These are phyloP conservation scores for Gossypium australe DNA, from an alignment of 345 rosid species.

Conservation along the genomic window DNA sequence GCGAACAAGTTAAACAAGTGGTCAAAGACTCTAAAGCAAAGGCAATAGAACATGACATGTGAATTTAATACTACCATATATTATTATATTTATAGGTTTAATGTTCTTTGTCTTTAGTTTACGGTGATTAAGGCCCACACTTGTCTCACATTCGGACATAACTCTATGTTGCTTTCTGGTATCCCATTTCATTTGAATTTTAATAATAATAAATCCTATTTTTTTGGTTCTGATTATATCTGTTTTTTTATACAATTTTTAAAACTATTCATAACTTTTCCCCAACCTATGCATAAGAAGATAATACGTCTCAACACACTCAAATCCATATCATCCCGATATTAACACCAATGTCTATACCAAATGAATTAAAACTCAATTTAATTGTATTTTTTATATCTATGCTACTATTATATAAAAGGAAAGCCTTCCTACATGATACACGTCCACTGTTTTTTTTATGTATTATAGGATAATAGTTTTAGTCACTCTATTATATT, in stretches of 20 bases:
- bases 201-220: background rate
- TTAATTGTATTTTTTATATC: too few species aligned
- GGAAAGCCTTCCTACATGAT: too few species aligned
- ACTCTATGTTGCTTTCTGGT: background rate
- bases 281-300: fast-evolving
- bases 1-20: constrained; percentile 4
- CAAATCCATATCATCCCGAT: fast-evolving
- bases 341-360: fast-evolving
- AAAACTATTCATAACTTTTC: fast-evolving
- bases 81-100: background rate
- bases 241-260: too few species aligned
- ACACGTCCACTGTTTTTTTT: too few species aligned
- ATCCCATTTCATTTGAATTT: background rate
- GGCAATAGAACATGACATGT: background rate
- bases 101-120: background rate
- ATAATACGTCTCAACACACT: too few species aligned
- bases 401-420: too few species aligned
- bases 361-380: too few species aligned
- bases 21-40: background rate
- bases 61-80: background rate
- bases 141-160: background rate
- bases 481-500: too few species aligned
- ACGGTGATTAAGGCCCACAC: background rate
- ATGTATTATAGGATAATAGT: too few species aligned
- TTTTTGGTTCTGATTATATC: background rate